Base-by-base conservation (phyloP, 257 asterid genomes). In the Rauvolfia tetraphylla region DNA sequence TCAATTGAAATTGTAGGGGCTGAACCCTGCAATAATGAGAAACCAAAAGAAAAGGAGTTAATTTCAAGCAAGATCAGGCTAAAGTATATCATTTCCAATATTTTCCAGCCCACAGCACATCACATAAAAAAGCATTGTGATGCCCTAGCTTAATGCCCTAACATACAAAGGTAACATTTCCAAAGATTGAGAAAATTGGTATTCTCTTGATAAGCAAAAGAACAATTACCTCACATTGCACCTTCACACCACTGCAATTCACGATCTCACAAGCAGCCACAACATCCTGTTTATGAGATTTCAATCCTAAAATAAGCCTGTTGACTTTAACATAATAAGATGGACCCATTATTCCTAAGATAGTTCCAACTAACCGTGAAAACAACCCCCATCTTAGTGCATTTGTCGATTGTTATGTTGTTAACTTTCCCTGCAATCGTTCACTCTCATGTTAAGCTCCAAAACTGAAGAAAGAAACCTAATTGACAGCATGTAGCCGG, bases 251-350 rank as follows among this genome's bases (percentile, higher is more conserved):
- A 66, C 71, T 90, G 86, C 95, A 91, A 85, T 95, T 95, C 84
- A 95, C 99, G 73, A 95, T 77, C 90, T 95, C 99, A 84, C 91
- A 95, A 83, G 99, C 99, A 66, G 99, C 99, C 79, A 95, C 99
- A 65, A 95, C 99, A 85, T 89, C 98, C 98, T 95, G 87, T 71
- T 70, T 42, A 49, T 78, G 69, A 81, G 57, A 80, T 71, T 74
- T 71, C n/a, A n/a, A 61, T 44, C 8, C 25, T 34, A 73, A 78
- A 23, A 54, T 71, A 77, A 38, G 62, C 56, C 34, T 31, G 61
- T 41, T 48, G 69, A 75, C 44, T 34, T 81, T 61, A 34, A 67
- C 27, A 33, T 68, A 42, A 25, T 27, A 54, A 41, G 27, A 70
- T 44, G 11, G 62, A 73, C 34, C 53, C 63, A 68, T 14, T 33